Evolutionary conservation across 2,329 filamentous ascomycete species (phyloP).

Genomic region (Simplicillium aogashimaense): DNA sequence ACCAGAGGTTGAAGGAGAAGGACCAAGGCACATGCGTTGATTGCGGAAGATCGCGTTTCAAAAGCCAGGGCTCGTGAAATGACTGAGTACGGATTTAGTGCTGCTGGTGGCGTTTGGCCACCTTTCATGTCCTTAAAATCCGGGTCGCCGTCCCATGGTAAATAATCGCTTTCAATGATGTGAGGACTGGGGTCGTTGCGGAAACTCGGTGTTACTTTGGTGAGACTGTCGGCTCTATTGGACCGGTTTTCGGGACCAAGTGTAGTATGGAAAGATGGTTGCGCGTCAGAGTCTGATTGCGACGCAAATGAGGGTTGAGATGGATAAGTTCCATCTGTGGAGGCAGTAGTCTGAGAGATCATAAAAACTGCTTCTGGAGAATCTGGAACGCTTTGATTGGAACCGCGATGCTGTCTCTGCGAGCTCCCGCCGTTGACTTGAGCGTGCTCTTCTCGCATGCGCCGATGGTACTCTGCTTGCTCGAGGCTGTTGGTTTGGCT

Average conservation of each 20-base stretch:
- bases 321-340: constrained; percentile 20
- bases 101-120: constrained; percentile 15
- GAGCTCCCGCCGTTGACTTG: not conserved
- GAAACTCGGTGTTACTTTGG: constrained; percentile 15
- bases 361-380: constrained; percentile 30
- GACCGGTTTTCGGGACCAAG: constrained; percentile 7
- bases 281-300: constrained; percentile 15
- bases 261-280: constrained; percentile 4
- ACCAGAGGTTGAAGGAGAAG: constrained; percentile 49
- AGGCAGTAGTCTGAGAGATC: constrained; percentile 36
- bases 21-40: constrained; percentile 52
- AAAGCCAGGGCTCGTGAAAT: constrained; percentile 44
- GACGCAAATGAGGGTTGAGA: constrained; percentile 21
- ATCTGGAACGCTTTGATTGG: constrained; percentile 10
- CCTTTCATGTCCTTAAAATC: constrained; percentile 34
- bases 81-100: constrained; percentile 46
- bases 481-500: constrained; percentile 6
- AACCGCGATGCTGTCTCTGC: not conserved
- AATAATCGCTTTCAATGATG: constrained; percentile 47
- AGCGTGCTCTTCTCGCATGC: not conserved
- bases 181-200: constrained; percentile 27
- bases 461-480: constrained; percentile 1
- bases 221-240: constrained; percentile 13
- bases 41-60: constrained; percentile 43
- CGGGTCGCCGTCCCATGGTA: constrained; percentile 48